Evolutionary conservation across 208 protist species (phyloP).

Genomic region (Trypanosoma rangeli): DNA sequence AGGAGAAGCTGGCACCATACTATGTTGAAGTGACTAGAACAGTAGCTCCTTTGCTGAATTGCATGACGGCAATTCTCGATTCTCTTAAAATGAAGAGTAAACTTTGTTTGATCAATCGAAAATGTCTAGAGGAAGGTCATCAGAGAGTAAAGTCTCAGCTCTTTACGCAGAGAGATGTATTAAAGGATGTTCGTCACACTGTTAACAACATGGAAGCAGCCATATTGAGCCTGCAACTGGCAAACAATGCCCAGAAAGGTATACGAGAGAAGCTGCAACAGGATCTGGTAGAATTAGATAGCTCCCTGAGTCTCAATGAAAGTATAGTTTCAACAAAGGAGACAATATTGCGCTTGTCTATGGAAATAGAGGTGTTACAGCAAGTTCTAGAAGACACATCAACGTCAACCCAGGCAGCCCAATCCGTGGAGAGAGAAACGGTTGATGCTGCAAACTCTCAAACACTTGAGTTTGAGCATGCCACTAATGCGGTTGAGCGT

Average conservation of each 20-base stretch:
- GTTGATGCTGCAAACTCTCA: not conserved
- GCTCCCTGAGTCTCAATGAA: not conserved
- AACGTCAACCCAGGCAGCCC: not conserved
- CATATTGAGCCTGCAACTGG: not conserved
- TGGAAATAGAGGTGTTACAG: constrained; percentile 9
- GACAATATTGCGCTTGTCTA: not conserved
- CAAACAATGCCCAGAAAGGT: not conserved
- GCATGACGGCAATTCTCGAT: constrained; percentile 3
- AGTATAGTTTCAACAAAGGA: not conserved
- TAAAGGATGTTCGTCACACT: constrained; percentile 11
- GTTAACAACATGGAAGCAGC: constrained; percentile 7
- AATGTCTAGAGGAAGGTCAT: constrained; percentile 10
- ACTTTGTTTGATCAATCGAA: constrained; percentile 12
- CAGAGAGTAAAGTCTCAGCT: constrained; percentile 5
- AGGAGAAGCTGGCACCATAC: constrained; percentile 19
- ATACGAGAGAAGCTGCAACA: not conserved
- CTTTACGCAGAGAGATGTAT: constrained; percentile 1
- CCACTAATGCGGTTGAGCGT: not conserved
- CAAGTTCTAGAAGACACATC: constrained; percentile 5
- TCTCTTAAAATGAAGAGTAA: constrained; percentile 13
- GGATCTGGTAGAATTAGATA: not conserved
- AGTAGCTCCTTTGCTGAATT: not conserved
- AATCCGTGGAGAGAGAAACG: constrained; percentile 8
- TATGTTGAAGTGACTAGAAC: constrained; percentile 12
- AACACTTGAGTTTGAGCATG: constrained; percentile 2